Conservation (phyloP, 352 stramenopile genomes). For the Proteromonas lacertae region DNA sequence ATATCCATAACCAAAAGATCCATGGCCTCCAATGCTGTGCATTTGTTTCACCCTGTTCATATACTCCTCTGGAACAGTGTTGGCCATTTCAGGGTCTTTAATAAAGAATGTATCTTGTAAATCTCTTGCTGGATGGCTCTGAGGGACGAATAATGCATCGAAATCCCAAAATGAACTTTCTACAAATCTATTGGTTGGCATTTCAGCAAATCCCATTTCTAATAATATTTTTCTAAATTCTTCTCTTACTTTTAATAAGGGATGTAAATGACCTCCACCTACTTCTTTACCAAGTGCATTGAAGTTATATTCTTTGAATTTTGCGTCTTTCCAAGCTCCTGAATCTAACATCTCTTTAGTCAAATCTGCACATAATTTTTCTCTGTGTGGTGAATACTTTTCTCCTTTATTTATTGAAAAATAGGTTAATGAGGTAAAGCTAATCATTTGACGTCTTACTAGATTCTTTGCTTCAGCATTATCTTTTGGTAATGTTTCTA, state of each 20-base stretch:
- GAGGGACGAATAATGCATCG: conserved; percentile 94
- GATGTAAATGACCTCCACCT: not conserved
- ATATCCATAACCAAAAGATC: conserved; percentile 71
- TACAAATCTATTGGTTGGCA: conserved; percentile 95
- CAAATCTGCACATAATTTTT: conserved; percentile 76
- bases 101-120: conserved; percentile 99
- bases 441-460: conserved; percentile 30
- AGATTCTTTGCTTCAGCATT: conserved; percentile 29
- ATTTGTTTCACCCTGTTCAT: conserved; percentile 88
- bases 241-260: conserved; percentile 20
- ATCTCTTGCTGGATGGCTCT: conserved; percentile 83
- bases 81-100: conserved; percentile 25
- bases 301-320: conserved; percentile 1
- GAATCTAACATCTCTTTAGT: conserved; percentile 93
- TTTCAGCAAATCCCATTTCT: conserved; percentile 98
- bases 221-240: conserved; percentile 97
- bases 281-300: not conserved
- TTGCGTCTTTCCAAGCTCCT: conserved; percentile 27
- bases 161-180: conserved; percentile 99
- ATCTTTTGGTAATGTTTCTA: conserved; percentile 5
- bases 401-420: conserved; percentile 59
- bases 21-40: conserved; percentile 76
- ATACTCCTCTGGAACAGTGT: conserved; percentile 76
- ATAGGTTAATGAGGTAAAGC: conserved; percentile 52
- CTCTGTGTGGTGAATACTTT: conserved; percentile 56